Evolutionary conservation across 169 alveolate species (phyloP).

Genomic region (Besnoitia besnoiti): DNA sequence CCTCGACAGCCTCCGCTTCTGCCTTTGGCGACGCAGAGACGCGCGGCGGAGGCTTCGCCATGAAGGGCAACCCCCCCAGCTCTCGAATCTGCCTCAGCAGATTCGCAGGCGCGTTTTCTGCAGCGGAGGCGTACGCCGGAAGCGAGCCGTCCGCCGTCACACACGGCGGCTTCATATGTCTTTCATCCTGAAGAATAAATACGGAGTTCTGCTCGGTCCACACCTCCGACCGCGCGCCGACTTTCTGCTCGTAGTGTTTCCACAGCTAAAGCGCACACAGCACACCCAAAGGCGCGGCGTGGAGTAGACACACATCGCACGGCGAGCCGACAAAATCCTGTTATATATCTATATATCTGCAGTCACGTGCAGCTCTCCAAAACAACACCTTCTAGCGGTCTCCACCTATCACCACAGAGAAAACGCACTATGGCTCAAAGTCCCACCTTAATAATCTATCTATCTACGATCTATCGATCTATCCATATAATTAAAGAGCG

Average conservation of each 20-base stretch:
- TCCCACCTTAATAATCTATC: neutral
- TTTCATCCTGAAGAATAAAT: neutral
- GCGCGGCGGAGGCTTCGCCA: neutral
- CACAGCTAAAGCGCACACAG: neutral
- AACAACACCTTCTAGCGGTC: neutral
- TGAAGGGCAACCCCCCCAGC: neutral
- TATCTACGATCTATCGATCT: too few species aligned
- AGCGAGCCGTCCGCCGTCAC: neutral
- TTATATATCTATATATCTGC: neutral
- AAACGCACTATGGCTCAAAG: neutral
- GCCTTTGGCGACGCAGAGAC: too few species aligned
- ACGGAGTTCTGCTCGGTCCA: neutral
- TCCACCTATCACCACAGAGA: too few species aligned
- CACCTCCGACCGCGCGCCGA: neutral
- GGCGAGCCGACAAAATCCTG: neutral
- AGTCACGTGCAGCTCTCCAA: neutral
- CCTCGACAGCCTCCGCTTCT: too few species aligned
- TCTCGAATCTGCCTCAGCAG: neutral
- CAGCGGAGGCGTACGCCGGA: neutral
- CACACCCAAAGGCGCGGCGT: neutral
- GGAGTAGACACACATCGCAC: neutral
- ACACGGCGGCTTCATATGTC: neutral
- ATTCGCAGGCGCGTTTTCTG: neutral
- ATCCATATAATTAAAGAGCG: neutral
- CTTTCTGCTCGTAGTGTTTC: constrained; percentile 20